Evolutionary conservation across 129 eudicot genomes (phyloP).

Genomic region (Flaveria sonorensis): DNA sequence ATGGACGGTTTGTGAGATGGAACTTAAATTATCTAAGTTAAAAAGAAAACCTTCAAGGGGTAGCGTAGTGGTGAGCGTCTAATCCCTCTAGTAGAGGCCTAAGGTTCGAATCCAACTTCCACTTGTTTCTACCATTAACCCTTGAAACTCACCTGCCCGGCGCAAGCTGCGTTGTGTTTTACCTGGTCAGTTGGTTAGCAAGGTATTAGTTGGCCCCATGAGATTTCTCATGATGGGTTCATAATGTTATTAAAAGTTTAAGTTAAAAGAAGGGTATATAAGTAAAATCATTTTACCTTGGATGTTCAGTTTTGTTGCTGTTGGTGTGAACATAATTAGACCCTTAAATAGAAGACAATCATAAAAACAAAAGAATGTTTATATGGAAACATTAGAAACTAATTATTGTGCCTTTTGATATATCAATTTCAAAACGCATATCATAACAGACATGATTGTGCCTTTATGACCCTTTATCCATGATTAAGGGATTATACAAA

Average conservation of each 20-base stretch:
- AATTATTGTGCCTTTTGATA: not conserved
- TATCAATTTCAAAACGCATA: not conserved
- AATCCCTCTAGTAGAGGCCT: not conserved
- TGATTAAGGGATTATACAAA: too few species aligned
- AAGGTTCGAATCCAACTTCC: not conserved
- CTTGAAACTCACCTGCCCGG: not conserved
- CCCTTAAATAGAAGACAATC: not conserved
- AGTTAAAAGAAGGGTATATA: not conserved
- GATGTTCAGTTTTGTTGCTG: constrained; percentile 37
- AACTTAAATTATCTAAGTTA: too few species aligned
- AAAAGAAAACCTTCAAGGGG: not conserved
- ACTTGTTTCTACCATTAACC: not conserved
- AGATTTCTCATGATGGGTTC: not conserved
- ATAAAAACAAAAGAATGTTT: not conserved
- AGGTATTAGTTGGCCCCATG: not conserved
- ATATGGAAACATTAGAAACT: not conserved
- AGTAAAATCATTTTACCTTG: constrained; percentile 26
- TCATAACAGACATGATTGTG: not conserved
- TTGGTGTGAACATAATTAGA: not conserved
- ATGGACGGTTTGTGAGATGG: too few species aligned
- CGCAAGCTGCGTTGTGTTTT: not conserved
- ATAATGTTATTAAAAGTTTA: not conserved
- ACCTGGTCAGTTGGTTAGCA: not conserved
- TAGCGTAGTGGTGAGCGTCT: too few species aligned
- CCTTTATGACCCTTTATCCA: not conserved